Base-by-base conservation (phyloP, 2,329 filamentous ascomycete species). In the Xylaria sp. region DNA sequence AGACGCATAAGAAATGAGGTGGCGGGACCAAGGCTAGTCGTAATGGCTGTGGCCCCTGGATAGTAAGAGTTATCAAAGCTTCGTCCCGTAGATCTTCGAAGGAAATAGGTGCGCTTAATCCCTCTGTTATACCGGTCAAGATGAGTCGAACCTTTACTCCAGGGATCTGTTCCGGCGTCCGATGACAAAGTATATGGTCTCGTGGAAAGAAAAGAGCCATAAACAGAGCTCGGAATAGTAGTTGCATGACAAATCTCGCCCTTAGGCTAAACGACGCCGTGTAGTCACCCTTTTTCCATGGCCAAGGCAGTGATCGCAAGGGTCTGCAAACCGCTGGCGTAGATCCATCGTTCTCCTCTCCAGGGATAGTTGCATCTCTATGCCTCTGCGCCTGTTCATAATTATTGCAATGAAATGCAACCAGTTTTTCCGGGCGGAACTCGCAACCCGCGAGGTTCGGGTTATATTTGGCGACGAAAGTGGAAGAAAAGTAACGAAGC, bases 1-100 rank as follows among this genome's bases (percentile, higher is more conserved):
- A 68, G 61, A 23, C 55, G 47, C 47, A 68, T 60, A 54, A 61
- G 37, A 23, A 65, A 68, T 16, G 21, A 40, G 51, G 37, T 48
- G 60, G 61, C 54, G 37, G 48, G 9, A 4, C 32, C 48, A 18
- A 65, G 23, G 3, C 35, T 40, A 40, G 55, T 65, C 37, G 48
- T 68, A 25, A 68, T 60, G 32, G 54, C 27, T 37, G 42, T 58
- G 32, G 40, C 48, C 5, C 65, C 61, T 27, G 42, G 2, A 27
- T 21, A 21, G n/a, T 68, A 68, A 63, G 65, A 48, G 47, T n/a
- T 21, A 6, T 47, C 57, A 48, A 55, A 60, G 55, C 27, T 57
- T 60, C 50, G 27, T 65, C 61, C 55, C 23, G 55, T 47, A 65
- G n/a, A 23, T 65, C 61, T 55, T 68, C 61, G 18, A 65, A 68